These are phyloP conservation scores for Ceratocystis alfenasii DNA, from an alignment of 2,329 filamentous ascomycete species.

Conservation along the genomic window DNA sequence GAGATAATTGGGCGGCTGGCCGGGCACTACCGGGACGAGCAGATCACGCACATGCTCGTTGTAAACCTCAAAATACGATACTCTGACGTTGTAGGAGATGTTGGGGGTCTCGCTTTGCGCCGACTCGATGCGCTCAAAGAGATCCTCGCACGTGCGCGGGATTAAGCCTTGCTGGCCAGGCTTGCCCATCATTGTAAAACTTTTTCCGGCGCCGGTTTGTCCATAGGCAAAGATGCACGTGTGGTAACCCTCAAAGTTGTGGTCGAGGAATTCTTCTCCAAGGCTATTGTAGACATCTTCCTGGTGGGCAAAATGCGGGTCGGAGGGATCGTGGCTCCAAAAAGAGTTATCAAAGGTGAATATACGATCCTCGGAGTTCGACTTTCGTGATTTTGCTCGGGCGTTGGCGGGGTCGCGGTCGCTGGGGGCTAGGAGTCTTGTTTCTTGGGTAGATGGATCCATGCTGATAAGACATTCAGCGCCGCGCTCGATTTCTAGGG, in stretches of 20 bases:
- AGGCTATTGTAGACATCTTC: constrained; percentile 88
- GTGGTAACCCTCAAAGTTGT: constrained; percentile 98
- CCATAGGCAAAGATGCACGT: constrained; percentile 99
- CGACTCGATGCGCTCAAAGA: constrained; percentile 84
- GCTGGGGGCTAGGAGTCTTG: constrained; percentile 61
- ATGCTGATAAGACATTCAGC: constrained; percentile 82
- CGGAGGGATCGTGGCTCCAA: constrained; percentile 76
- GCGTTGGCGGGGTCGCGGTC: constrained; percentile 41
- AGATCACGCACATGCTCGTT: constrained; percentile 97
- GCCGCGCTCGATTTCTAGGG: constrained; percentile 63
- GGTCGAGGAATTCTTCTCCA: constrained; percentile 92
- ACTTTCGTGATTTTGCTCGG: constrained; percentile 51
- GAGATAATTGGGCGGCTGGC: constrained; percentile 75
- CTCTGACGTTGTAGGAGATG: constrained; percentile 91
- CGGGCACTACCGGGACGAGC: constrained; percentile 58
- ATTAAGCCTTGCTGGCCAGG: constrained; percentile 81
- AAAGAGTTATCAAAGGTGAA: constrained; percentile 98
- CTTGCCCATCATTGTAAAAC: constrained; percentile 95
- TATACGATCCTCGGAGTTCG: constrained; percentile 69
- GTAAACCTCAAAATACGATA: constrained; percentile 98
- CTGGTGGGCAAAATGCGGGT: constrained; percentile 81
- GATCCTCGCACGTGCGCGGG: constrained; percentile 85
- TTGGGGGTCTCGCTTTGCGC: constrained; percentile 68
- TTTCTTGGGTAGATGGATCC: constrained; percentile 77
- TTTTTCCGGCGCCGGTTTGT: constrained; percentile 94